phyloP scores from a whole-genome alignment of 1,284 basidiomycete genomes.

The Cutaneotrichosporon sp. region DNA sequence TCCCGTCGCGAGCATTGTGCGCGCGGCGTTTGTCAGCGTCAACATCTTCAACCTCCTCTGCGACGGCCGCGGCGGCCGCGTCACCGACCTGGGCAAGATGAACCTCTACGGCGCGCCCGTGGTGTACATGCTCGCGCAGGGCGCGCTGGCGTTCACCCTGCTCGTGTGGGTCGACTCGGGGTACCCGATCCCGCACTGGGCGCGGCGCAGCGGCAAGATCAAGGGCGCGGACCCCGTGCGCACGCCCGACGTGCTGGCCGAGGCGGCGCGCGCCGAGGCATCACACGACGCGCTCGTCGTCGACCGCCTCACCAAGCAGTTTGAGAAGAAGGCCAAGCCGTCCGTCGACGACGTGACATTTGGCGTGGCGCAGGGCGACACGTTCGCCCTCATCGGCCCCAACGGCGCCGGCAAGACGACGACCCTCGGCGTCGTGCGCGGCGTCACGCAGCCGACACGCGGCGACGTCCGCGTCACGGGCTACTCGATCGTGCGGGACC shows the following conservation, averaged over 20 bases:
- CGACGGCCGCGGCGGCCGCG: slow-evolving; percentile 60
- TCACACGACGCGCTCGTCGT: slow-evolving; percentile 64
- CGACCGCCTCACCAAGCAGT: slow-evolving; percentile 67
- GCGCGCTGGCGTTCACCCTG: slow-evolving; percentile 60
- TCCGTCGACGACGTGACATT: slow-evolving; percentile 75
- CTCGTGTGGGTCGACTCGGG: slow-evolving; percentile 67
- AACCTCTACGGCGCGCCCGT: slow-evolving; percentile 72
- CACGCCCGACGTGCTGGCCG: slow-evolving; percentile 58
- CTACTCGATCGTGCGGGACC: slow-evolving; percentile 63
- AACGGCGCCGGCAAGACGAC: slow-evolving; percentile 79
- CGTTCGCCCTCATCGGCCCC: slow-evolving; percentile 73
- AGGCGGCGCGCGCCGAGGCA: slow-evolving; percentile 58
- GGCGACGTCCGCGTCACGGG: slow-evolving; percentile 69
- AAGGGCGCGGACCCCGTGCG: neutral
- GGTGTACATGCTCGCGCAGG: slow-evolving; percentile 66
- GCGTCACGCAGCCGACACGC: slow-evolving; percentile 56
- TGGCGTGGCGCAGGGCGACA: slow-evolving; percentile 64
- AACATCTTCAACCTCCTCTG: slow-evolving; percentile 77
- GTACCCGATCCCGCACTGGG: slow-evolving; percentile 50
- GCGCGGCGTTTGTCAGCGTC: slow-evolving; percentile 69
- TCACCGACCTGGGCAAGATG: slow-evolving; percentile 60
- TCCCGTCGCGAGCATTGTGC: slow-evolving; percentile 65
- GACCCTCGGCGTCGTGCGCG: slow-evolving; percentile 51
- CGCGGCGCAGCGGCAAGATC: slow-evolving; percentile 2
- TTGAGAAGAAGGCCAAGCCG: slow-evolving; percentile 56